These are phyloP conservation scores for Saccharomycopsis lassenensis DNA, from an alignment of 805 yeast genomes.

Conservation along the genomic window DNA sequence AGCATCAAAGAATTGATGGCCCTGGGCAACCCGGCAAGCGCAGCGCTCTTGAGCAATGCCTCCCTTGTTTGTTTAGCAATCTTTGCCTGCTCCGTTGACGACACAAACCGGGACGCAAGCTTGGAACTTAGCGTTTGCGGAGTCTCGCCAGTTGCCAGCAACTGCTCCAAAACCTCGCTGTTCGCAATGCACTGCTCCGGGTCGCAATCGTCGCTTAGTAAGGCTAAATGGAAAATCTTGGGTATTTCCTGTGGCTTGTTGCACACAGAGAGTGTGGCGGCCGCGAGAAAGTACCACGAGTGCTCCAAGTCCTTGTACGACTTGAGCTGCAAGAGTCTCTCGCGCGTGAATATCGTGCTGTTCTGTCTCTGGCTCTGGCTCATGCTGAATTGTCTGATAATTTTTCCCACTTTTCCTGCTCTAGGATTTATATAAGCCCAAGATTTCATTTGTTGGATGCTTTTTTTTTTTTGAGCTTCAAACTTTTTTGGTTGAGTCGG, in stretches of 20 bases:
- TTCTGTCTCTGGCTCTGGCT: no score
- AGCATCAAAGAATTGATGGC: conserved; percentile 68
- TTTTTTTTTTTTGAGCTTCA: no score
- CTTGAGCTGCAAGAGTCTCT: conserved; percentile 42
- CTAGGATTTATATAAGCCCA: no score
- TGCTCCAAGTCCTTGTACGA: conserved; percentile 42
- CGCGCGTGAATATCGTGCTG: conserved; percentile 35
- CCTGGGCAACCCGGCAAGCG: conserved; percentile 75
- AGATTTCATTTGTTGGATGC: neutral
- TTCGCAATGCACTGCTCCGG: conserved; percentile 16
- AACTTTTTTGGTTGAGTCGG: no score
- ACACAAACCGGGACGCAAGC: no score
- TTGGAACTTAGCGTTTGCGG: conserved; percentile 13
- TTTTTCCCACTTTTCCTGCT: no score
- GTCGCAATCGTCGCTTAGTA: conserved; percentile 23
- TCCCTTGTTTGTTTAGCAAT: conserved; percentile 57
- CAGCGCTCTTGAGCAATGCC: conserved; percentile 65
- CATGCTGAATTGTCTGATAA: no score
- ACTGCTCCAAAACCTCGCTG: neutral
- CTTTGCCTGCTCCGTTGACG: conserved; percentile 21
- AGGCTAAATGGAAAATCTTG: conserved; percentile 57
- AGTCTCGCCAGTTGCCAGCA: conserved; percentile 12
- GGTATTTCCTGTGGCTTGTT: conserved; percentile 80
- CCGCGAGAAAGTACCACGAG: conserved; percentile 71
- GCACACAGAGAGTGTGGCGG: conserved; percentile 71